phyloP scores from a whole-genome alignment of 345 rosid genomes.

The Hypericum androsaemum region DNA sequence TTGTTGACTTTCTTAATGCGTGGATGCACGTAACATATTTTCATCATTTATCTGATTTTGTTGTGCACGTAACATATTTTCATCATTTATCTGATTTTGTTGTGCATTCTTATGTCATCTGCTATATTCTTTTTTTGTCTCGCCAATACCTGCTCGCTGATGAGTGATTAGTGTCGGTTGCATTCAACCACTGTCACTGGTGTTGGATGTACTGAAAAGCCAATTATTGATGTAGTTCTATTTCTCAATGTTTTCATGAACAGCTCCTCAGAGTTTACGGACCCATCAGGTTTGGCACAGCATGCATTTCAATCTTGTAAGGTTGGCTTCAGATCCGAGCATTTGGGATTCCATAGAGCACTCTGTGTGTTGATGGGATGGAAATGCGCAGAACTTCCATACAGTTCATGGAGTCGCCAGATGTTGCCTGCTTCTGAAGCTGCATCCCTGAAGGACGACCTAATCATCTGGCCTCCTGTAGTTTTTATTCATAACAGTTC shows the following conservation, averaged over 20 bases:
- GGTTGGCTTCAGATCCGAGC: constrained; percentile 32
- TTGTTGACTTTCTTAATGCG: too few species aligned
- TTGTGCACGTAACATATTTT: too few species aligned
- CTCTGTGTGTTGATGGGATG: constrained; percentile 48
- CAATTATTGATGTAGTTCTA: too few species aligned
- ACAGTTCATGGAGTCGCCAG: constrained; percentile 22
- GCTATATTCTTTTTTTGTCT: too few species aligned
- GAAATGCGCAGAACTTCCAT: constrained; percentile 14
- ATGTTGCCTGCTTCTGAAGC: constrained; percentile 26
- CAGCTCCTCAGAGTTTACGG: constrained; percentile 28
- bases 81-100: too few species aligned
- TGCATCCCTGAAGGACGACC: constrained; percentile 35
- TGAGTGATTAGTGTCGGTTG: too few species aligned
- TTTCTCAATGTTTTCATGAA: constrained; percentile 15
- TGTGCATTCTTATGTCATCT: too few species aligned
- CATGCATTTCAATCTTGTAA: constrained; percentile 27
- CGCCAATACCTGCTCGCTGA: too few species aligned
- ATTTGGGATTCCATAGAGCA: constrained; percentile 47
- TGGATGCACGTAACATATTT: too few species aligned
- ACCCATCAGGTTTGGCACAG: constrained; percentile 29
- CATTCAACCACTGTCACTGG: too few species aligned
- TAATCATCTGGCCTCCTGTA: constrained; percentile 48
- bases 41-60: too few species aligned
- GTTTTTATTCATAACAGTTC: constrained; percentile 38
- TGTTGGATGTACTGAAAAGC: too few species aligned